Conservation (phyloP, 2,329 filamentous ascomycete genomes). For the Dactylellina sp. region DNA sequence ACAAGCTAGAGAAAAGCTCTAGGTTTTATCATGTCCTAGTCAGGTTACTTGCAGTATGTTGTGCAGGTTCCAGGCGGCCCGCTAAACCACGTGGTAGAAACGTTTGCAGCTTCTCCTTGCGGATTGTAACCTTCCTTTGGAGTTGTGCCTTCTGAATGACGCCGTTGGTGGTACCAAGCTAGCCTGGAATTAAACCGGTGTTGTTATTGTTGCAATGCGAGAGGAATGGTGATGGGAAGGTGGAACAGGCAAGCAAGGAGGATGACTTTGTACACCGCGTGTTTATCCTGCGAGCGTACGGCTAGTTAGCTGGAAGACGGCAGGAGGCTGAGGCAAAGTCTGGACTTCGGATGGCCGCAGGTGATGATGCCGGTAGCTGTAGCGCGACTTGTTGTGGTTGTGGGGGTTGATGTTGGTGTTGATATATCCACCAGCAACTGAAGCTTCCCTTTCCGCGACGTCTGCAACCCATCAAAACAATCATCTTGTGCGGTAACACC, state of each 20-base stretch:
- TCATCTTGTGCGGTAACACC: too few species aligned
- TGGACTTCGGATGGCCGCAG: constrained; percentile 11
- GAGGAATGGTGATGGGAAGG: constrained; percentile 40
- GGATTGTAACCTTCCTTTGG: constrained; percentile 18
- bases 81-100: constrained; percentile 53
- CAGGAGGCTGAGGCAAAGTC: constrained; percentile 13
- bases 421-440: constrained; percentile 1
- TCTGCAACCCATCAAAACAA: constrained; percentile 13
- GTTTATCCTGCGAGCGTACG: not conserved
- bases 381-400: constrained; percentile 10
- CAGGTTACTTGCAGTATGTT: constrained; percentile 6
- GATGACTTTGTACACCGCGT: constrained; percentile 12
- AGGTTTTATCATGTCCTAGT: constrained; percentile 6
- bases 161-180: constrained; percentile 18
- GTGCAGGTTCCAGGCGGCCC: constrained; percentile 3
- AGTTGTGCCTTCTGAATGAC: constrained; percentile 3
- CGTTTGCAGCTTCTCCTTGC: constrained; percentile 46
- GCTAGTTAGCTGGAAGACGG: not conserved
- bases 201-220: constrained; percentile 55
- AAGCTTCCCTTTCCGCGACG: constrained; percentile 9
- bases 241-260: constrained; percentile 40
- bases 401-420: constrained; percentile 11
- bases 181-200: constrained; percentile 47
- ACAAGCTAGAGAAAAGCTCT: not conserved
- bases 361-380: not conserved